phyloP scores from a whole-genome alignment of 192 early-diverging fungal genomes.

The Entophlyctis luteolus region DNA sequence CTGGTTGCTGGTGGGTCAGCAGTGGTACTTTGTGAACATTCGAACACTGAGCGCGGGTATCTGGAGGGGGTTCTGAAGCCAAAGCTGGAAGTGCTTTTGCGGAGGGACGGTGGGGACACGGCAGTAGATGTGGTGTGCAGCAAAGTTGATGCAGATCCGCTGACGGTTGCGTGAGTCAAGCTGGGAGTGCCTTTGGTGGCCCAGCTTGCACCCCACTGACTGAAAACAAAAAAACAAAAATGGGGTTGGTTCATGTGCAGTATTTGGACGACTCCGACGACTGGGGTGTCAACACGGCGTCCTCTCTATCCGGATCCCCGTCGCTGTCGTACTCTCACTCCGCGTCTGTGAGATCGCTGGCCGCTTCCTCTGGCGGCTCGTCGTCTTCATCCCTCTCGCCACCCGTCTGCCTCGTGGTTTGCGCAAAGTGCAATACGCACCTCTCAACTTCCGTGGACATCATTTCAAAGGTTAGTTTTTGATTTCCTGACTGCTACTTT shows the following conservation, averaged over 20 bases:
- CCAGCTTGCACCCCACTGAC: too few relatives aligned
- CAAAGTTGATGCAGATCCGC: conserved; percentile 72
- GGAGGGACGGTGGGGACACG: conserved; percentile 36
- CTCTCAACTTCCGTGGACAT: background rate
- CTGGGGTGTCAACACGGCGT: too few relatives aligned
- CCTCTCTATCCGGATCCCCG: too few relatives aligned
- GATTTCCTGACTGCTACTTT: background rate
- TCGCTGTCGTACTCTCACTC: too few relatives aligned
- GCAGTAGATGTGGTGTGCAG: conserved; percentile 65
- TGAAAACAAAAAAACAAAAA: background rate
- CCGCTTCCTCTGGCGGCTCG: too few relatives aligned
- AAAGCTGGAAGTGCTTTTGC: conserved; percentile 53
- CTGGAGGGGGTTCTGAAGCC: conserved; percentile 62
- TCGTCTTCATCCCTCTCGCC: too few relatives aligned
- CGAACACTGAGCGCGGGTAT: conserved; percentile 87
- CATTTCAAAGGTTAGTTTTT: background rate
- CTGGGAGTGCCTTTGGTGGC: background rate
- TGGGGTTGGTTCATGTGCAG: background rate
- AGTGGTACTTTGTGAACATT: conserved; percentile 86
- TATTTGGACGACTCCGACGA: conserved; percentile 1
- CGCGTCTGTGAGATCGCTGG: too few relatives aligned
- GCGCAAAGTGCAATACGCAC: background rate
- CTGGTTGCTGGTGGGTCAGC: conserved; percentile 71
- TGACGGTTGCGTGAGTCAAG: conserved; percentile 36
- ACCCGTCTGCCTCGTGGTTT: background rate